phyloP scores from a whole-genome alignment of 768 basidiomycete genomes.

The Pulveroboletus sp. region DNA sequence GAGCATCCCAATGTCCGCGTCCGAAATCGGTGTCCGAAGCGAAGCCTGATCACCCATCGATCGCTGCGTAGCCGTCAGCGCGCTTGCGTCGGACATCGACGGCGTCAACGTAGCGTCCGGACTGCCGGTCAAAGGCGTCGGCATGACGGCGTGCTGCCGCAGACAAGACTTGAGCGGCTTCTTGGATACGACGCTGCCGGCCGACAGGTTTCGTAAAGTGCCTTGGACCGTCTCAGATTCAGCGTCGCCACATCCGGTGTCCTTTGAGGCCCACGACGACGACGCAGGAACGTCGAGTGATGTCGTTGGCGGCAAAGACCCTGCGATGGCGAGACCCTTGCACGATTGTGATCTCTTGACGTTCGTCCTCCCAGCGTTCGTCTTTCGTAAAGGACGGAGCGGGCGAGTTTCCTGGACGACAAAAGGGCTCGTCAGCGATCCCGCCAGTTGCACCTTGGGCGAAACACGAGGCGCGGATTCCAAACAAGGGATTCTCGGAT shows the following conservation, averaged over 20 bases:
- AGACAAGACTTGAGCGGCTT: constrained; percentile 15
- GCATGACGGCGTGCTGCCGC: not conserved
- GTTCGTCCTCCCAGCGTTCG: not conserved
- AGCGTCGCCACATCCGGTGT: not conserved
- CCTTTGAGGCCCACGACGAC: not conserved
- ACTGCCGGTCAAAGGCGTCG: not conserved
- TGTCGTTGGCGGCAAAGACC: constrained; percentile 1
- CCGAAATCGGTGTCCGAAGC: constrained; percentile 16
- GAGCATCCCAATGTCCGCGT: constrained; percentile 21
- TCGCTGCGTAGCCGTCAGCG: not conserved
- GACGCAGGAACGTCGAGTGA: not conserved
- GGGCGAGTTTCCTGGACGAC: not conserved
- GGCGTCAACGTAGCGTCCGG: not conserved
- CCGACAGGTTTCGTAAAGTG: not conserved
- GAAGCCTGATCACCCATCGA: constrained; percentile 10
- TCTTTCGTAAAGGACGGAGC: not conserved
- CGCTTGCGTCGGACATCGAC: constrained; percentile 7
- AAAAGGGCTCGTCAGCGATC: not conserved
- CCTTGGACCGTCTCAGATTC: not conserved
- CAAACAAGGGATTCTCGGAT: not conserved
- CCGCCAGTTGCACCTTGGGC: too few species aligned
- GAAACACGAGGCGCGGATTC: not conserved
- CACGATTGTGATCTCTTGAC: constrained; percentile 13
- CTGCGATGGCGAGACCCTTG: constrained; percentile 6
- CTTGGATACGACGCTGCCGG: not conserved